Percentiles rank a stretch among this genome's conserved stretches.
phyloP scores from a whole-genome alignment of 805 yeast species.

The Candida silvatica region DNA sequence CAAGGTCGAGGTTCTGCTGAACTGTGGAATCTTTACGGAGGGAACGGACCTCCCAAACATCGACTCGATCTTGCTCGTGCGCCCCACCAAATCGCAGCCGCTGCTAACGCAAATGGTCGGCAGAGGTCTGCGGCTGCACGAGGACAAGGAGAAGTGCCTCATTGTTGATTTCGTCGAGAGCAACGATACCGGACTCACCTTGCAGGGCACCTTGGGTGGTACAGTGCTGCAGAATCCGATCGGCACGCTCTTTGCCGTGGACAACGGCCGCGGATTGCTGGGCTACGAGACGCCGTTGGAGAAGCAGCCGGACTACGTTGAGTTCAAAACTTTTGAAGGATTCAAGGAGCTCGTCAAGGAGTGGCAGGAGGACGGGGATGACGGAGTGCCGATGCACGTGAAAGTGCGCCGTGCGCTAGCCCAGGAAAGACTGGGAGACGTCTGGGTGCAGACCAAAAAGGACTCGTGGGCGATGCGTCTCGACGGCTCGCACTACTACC shows the following conservation, averaged over 20 bases:
- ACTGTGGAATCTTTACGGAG: constrained; percentile 87
- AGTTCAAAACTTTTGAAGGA: constrained; percentile 21
- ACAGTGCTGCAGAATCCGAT: constrained; percentile 11
- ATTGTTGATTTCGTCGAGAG: constrained; percentile 73
- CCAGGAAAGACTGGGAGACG: constrained; percentile 8
- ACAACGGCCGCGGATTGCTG: background rate
- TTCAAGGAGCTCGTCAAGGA: constrained; percentile 16
- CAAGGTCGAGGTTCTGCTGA: constrained; percentile 62
- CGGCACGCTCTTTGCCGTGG: constrained; percentile 1
- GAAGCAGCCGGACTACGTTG: constrained; percentile 16
- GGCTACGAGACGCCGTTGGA: constrained; percentile 4
- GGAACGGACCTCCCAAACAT: constrained; percentile 92
- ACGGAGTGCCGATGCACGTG: constrained; percentile 6
- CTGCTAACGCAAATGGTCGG: constrained; percentile 85
- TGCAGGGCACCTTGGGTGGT: constrained; percentile 15
- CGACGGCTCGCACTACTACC: constrained; percentile 10
- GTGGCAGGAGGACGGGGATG: constrained; percentile 7
- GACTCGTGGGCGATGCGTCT: constrained; percentile 17
- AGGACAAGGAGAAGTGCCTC: constrained; percentile 58
- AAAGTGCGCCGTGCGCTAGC: constrained; percentile 6
- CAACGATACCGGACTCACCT: constrained; percentile 21
- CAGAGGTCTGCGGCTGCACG: constrained; percentile 65
- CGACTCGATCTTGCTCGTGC: constrained; percentile 67
- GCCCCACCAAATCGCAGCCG: constrained; percentile 74
- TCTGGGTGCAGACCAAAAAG: constrained; percentile 13